Evolutionary conservation across 208 protist genomes (phyloP), one percentile per base, ranked within the genome.

Genomic region (Trypanosoma scelopori): DNA sequence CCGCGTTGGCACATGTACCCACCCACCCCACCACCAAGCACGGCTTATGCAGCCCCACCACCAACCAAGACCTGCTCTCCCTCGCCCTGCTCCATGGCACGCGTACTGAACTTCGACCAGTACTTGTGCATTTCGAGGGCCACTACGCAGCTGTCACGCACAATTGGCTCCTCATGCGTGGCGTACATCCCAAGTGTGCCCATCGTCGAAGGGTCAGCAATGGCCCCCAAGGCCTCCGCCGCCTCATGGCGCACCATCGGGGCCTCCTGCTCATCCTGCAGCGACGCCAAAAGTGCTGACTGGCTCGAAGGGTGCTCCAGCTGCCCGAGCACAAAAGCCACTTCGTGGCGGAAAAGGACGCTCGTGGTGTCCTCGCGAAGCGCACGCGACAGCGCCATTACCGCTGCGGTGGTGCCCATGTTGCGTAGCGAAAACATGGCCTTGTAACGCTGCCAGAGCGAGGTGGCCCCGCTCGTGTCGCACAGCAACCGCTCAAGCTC

Each of bases 171-270:
- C 42, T 74, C 48, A 60, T 95, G 89, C 16, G 57, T 65, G 4
- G 84, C 80, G 70, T 90, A 92, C 62, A 67, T 65, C 76, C 81
- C 63, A 28, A 95, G 69, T 47, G 85, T 74, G 5, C 74, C 65
- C 46, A 91, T 66, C 49, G 78, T 80, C 48, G 49, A 63, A 5
- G 84, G 83, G 67, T 92, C 81, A n/a, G 94, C 95, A 32, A 98
- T 98, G 0, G 97, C 94, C 7, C 98, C 98, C 0, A 99, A 84
- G 1, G 98, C 98, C 84, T 99, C 98, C 11, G 97, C 98, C 18
- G 95, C 93, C 82, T 99, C 97, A 67, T 99, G 97, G 23, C 98
- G 88, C 28, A 99, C 98, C 98, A 99, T 99, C 12, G 87, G 71
- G 23, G 96, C 86, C 79, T 99, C 96, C 27, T 65, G 50, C 49